Conservation (phyloP, 2,329 filamentous ascomycete species). For the Nakataea oryzae region DNA sequence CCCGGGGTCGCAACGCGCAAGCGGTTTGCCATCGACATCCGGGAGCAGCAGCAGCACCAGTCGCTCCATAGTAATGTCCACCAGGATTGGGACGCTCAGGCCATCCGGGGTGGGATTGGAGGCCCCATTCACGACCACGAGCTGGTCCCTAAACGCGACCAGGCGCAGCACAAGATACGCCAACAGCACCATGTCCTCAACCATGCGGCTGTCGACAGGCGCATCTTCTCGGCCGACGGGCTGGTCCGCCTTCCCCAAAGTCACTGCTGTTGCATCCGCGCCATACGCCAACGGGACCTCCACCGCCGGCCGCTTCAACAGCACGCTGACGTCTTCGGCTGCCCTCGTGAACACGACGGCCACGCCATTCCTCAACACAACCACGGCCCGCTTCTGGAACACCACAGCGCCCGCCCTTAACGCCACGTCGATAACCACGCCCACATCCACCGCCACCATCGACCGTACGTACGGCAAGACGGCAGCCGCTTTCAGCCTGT, state of each 20-base stretch:
- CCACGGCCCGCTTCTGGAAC: background rate
- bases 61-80: too few species aligned
- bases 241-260: background rate
- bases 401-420: too few species aligned
- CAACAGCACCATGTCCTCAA: background rate
- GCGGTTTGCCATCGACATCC: background rate
- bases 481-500: slow-evolving; percentile 14
- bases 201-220: background rate
- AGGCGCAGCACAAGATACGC: background rate
- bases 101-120: background rate
- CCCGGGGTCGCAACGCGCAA: background rate
- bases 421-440: slow-evolving; percentile 6
- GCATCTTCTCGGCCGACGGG: background rate
- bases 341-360: background rate
- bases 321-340: slow-evolving; percentile 1
- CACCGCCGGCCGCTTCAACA: background rate
- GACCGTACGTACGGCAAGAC: slow-evolving; percentile 15
- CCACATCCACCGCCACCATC: slow-evolving; percentile 9
- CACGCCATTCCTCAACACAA: slow-evolving; percentile 3
- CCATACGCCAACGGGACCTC: background rate
- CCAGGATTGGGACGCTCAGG: background rate
- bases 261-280: background rate
- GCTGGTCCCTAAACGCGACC: background rate
- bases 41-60: too few species aligned
- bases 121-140: background rate